Evolutionary conservation across 2,329 filamentous ascomycete species (phyloP).

Genomic region (Colletotrichum aenigma): DNA sequence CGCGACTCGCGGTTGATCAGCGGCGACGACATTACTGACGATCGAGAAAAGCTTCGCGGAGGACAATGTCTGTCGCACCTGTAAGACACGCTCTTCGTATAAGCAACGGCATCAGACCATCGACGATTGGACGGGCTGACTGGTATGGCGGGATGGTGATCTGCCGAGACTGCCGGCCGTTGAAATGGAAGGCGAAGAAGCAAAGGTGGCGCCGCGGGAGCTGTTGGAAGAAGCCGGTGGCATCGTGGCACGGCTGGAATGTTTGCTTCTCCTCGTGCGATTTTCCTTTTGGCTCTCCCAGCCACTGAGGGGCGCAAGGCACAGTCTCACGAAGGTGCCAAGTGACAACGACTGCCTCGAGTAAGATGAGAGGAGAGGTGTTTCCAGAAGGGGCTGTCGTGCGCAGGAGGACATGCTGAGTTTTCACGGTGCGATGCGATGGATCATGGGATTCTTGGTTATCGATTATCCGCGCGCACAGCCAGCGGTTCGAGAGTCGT

Average conservation of each 20-base stretch:
- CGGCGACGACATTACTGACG: neutral
- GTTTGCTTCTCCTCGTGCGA: conserved; percentile 17
- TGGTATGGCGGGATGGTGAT: neutral
- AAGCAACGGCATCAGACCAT: neutral
- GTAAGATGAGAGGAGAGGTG: neutral
- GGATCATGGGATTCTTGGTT: neutral
- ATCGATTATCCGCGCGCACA: neutral
- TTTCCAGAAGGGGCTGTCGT: neutral
- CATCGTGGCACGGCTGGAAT: conserved; percentile 8
- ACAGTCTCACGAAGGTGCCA: neutral
- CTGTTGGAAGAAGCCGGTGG: neutral
- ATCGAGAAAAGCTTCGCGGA: neutral
- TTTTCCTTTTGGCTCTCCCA: neutral
- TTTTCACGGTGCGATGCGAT: neutral
- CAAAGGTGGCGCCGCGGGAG: neutral
- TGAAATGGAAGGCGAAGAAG: neutral
- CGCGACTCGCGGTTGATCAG: conserved; percentile 1
- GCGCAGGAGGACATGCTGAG: neutral
- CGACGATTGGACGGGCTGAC: neutral
- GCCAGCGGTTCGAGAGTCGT: neutral
- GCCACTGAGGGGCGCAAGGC: neutral
- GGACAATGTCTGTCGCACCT: neutral
- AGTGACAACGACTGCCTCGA: conserved; percentile 6
- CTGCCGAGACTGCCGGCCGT: conserved; percentile 4
- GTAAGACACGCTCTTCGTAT: conserved; percentile 9